Percentiles rank a stretch among this genome's conserved stretches.
phyloP scores from a whole-genome alignment of 768 basidiomycete genomes.

The Macrocybe gigantea region DNA sequence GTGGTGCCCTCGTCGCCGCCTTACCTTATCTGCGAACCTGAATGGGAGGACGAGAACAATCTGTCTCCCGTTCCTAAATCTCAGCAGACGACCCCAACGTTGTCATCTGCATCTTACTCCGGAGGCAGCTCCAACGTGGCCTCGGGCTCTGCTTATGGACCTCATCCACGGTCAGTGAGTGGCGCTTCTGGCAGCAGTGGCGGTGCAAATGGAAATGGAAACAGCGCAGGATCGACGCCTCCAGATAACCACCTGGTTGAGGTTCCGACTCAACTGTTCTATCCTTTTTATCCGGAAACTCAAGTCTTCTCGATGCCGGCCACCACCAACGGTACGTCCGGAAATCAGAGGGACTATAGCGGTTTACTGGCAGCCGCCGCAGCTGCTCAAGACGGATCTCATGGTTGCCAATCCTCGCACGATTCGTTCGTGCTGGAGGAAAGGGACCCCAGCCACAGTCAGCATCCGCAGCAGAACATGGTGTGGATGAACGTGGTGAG shows the following conservation, averaged over 20 bases:
- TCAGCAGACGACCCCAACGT: conserved; percentile 37
- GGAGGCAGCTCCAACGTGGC: conserved; percentile 5
- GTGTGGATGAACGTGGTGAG: conserved; percentile 41
- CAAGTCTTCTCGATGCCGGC: conserved; percentile 9
- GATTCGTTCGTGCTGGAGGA: conserved; percentile 71
- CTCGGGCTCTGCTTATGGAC: conserved; percentile 21
- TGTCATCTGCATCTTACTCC: conserved; percentile 26
- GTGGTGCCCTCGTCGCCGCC: conserved; percentile 41
- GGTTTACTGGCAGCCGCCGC: conserved; percentile 55
- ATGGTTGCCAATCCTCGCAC: conserved; percentile 49
- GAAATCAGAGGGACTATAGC: conserved; percentile 36
- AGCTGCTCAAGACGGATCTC: conserved; percentile 47
- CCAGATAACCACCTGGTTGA: conserved; percentile 51
- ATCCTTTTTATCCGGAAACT: conserved; percentile 69
- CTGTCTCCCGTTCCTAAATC: conserved; percentile 29
- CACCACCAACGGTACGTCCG: neutral
- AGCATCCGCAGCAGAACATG: conserved; percentile 20
- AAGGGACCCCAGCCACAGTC: conserved; percentile 32
- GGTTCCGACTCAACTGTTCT: conserved; percentile 65
- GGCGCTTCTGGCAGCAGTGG: conserved; percentile 13
- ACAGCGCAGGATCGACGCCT: conserved; percentile 29
- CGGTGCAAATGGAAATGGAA: conserved; percentile 15
- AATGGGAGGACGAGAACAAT: conserved; percentile 44
- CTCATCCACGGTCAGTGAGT: conserved; percentile 31
- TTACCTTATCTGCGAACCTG: conserved; percentile 43